Evolutionary conservation across 352 stramenopile genomes (phyloP).

Genomic region (Globisporangium camurandrum): DNA sequence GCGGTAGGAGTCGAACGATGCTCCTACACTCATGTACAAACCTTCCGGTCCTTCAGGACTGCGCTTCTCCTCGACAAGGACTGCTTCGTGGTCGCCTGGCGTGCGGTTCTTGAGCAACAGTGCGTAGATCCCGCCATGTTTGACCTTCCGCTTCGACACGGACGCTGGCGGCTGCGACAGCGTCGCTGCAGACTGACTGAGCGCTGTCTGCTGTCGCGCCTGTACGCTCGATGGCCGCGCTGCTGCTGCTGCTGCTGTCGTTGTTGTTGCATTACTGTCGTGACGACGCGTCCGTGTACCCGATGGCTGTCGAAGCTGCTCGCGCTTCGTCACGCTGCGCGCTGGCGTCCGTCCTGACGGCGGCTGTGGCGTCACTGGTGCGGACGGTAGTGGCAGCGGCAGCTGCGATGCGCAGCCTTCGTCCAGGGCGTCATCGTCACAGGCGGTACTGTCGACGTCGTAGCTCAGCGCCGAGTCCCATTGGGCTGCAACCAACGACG

Average conservation of each 20-base stretch:
- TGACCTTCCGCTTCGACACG: slow-evolving; percentile 42
- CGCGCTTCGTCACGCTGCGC: slow-evolving; percentile 7
- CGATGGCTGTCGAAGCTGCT: slow-evolving; percentile 1
- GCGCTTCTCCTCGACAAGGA: slow-evolving; percentile 38
- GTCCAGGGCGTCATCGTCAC: not conserved
- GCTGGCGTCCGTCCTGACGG: not conserved
- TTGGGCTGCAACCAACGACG: slow-evolving; percentile 3
- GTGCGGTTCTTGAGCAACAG: slow-evolving; percentile 58
- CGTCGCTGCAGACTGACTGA: not conserved
- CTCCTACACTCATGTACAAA: too few species aligned
- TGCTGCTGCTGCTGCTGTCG: not conserved
- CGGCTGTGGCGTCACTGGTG: not conserved
- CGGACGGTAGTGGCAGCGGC: not conserved
- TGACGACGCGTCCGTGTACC: not conserved
- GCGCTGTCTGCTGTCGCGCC: not conserved
- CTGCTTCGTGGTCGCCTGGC: slow-evolving; percentile 29
- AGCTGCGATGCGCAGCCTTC: not conserved
- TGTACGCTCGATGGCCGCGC: not conserved
- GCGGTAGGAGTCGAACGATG: too few species aligned
- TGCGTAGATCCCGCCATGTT: slow-evolving; percentile 75
- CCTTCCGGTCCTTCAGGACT: slow-evolving; percentile 18
- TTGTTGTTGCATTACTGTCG: not conserved
- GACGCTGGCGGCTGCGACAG: slow-evolving; percentile 6
- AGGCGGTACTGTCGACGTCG: slow-evolving; percentile 1
- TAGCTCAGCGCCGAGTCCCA: slow-evolving; percentile 21